phyloP scores from a whole-genome alignment of 2,329 filamentous ascomycete genomes.

The Ophioceras dolichostomum region DNA sequence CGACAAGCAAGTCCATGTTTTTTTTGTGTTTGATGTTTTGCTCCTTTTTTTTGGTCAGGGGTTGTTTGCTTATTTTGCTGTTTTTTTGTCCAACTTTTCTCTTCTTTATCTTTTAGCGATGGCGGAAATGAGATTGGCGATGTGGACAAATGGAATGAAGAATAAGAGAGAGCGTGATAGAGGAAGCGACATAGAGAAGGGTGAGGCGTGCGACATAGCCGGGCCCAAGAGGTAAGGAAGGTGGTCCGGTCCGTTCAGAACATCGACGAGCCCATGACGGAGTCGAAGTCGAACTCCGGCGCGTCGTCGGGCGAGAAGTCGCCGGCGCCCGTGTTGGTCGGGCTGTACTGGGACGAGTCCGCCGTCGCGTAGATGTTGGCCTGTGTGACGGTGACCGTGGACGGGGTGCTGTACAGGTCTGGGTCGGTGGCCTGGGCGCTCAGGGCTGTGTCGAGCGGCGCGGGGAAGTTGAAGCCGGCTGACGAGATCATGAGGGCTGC shows the following conservation, averaged over 20 bases:
- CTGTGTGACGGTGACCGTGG: slow-evolving; percentile 13
- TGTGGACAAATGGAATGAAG: not conserved
- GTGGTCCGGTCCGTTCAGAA: no score
- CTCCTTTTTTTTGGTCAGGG: not conserved
- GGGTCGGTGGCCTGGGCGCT: no score
- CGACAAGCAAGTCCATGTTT: no score
- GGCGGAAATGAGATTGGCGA: not conserved
- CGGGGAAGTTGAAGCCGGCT: slow-evolving; percentile 9
- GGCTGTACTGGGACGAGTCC: slow-evolving; percentile 2
- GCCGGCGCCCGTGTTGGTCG: not conserved
- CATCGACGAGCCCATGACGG: no score
- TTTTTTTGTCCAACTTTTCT: not conserved
- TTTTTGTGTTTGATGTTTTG: not conserved
- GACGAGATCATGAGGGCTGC: slow-evolving; percentile 7
- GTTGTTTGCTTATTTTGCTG: not conserved
- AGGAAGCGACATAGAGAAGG: no score
- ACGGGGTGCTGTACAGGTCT: slow-evolving; percentile 10
- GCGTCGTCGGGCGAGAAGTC: slow-evolving; percentile 6
- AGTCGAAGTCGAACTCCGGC: slow-evolving; percentile 7
- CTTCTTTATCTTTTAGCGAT: not conserved
- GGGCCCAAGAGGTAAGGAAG: no score
- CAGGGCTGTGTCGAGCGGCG: not conserved
- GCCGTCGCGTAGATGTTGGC: slow-evolving; percentile 8
- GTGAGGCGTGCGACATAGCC: no score
- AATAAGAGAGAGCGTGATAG: no score